Conservation (phyloP, 208 protist genomes). For the Crithidia expoeki region DNA sequence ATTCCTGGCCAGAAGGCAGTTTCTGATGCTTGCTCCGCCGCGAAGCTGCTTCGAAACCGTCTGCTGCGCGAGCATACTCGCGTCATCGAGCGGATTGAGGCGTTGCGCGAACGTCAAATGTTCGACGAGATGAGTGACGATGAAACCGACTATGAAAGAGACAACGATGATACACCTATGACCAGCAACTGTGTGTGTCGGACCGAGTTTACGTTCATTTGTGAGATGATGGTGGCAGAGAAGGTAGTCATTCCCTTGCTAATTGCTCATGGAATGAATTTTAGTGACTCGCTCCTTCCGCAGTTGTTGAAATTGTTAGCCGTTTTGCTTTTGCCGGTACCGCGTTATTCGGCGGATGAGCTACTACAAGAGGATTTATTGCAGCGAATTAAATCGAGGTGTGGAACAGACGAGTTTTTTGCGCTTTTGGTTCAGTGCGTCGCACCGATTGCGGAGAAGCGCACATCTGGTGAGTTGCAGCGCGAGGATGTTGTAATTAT, state of each 20-base stretch:
- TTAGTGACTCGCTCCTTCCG: slow-evolving; percentile 63
- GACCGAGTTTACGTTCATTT: slow-evolving; percentile 75
- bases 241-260: slow-evolving; percentile 80
- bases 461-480: slow-evolving; percentile 45
- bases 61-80: slow-evolving; percentile 73
- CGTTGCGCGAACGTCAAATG: slow-evolving; percentile 55
- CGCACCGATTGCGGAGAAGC: slow-evolving; percentile 76
- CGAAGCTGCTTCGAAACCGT: slow-evolving; percentile 78
- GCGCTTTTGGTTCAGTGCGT: slow-evolving; percentile 77
- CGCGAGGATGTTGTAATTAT: slow-evolving; percentile 73
- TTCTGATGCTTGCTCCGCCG: slow-evolving; percentile 58
- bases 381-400: slow-evolving; percentile 61
- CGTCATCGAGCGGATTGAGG: slow-evolving; percentile 65
- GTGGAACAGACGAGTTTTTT: slow-evolving; percentile 87
- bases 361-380: slow-evolving; percentile 67
- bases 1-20: slow-evolving; percentile 44
- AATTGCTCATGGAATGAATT: slow-evolving; percentile 80
- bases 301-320: slow-evolving; percentile 84
- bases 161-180: slow-evolving; percentile 29
- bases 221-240: slow-evolving; percentile 84
- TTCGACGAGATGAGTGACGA: slow-evolving; percentile 60
- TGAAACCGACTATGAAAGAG: slow-evolving; percentile 37
- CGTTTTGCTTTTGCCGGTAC: slow-evolving; percentile 72
- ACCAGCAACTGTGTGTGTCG: slow-evolving; percentile 31
- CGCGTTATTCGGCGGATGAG: slow-evolving; percentile 58